A percentile compares a stretch with the other conserved stretches of the same genome.
These are phyloP conservation scores for Chalciporus piperatus DNA, from an alignment of 768 basidiomycete genomes.

Conservation along the genomic window DNA sequence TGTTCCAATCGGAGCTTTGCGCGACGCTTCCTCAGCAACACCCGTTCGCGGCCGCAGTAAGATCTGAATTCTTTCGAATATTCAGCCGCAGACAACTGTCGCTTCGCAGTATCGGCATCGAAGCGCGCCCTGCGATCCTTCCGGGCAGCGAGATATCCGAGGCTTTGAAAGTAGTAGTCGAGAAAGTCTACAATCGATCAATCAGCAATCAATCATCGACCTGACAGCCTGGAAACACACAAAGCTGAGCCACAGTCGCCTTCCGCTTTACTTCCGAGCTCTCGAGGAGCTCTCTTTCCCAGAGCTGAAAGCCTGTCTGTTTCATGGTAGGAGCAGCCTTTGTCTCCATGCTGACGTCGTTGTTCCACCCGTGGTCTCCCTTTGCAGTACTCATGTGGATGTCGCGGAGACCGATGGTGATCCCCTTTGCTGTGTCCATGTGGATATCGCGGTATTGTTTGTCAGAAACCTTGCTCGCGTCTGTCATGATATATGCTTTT, in stretches of 20 bases:
- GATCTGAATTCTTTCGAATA: constrained; percentile 83
- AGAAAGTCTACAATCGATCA: constrained; percentile 67
- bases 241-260: constrained; percentile 95
- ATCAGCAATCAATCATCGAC: constrained; percentile 9
- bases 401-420: constrained; percentile 45
- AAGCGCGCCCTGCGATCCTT: constrained; percentile 83
- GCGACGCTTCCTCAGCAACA: constrained; percentile 85
- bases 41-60: constrained; percentile 92
- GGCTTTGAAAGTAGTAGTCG: constrained; percentile 95
- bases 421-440: constrained; percentile 77
- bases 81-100: constrained; percentile 53
- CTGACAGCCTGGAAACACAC: constrained; percentile 43
- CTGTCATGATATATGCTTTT: constrained; percentile 9
- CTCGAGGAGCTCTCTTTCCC: constrained; percentile 85
- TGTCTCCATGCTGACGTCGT: constrained; percentile 67
- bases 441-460: constrained; percentile 54
- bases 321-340: constrained; percentile 47
- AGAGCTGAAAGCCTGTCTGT: constrained; percentile 54
- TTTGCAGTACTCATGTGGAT: constrained; percentile 68
- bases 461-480: constrained; percentile 11
- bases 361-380: constrained; percentile 38
- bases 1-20: constrained; percentile 92
- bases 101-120: constrained; percentile 73
- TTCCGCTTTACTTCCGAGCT: constrained; percentile 90
- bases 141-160: constrained; percentile 84